Evolutionary conservation across 192 early-diverging fungal species (phyloP), one percentile per base, ranked within the genome.

Genomic region (Tieghemiomyces parasiticus): DNA sequence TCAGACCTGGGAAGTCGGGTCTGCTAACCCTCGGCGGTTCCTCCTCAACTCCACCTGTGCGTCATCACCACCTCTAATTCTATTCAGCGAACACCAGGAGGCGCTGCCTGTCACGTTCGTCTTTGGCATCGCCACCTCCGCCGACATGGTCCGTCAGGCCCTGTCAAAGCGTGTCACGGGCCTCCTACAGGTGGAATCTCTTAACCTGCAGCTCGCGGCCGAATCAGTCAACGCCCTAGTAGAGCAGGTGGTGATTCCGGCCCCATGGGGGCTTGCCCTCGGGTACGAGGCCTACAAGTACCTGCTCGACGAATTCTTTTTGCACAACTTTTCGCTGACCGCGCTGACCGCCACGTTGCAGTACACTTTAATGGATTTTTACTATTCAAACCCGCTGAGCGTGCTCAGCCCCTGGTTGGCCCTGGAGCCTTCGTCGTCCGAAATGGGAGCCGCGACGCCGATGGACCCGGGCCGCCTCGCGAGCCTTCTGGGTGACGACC

Each of bases 281-380:
- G 87, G 87, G 31, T 62, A 78, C 8, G 69, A 76, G 47, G 72
- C 87, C 22, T 91, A 84, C 67, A 81, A 87, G 61, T 81, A 82
- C 50, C 50, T 95, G 47, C 68, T 90, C 55, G 85, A 91, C 63
- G 81, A 84, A 35, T 93, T 89, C 63, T 75, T 86, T 61, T 67
- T 89, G 58, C 83, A 81, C 65, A 84, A 83, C 63, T 82, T 88
- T 55, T 95, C 91, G 14, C 77, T 92, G n/a, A 65, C 73, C 1
- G 77, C 82, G 8, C 86, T 89, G 56, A 76, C 83, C 29, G 68
- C 78, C 16, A 82, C 78, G 63, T 64, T 92, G 9, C 86, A 93
- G 79, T 93, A 87, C 66, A 80, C 86, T 0, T 63, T 84, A 19
- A 91, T 92, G 89, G 84, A 89, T 61, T 82, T 90, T 63, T 95